Percentiles rank a stretch among this genome's conserved stretches.
These are phyloP conservation scores for Cyanophora paradoxa DNA, from an alignment of 78 protist species.

Conservation along the genomic window DNA sequence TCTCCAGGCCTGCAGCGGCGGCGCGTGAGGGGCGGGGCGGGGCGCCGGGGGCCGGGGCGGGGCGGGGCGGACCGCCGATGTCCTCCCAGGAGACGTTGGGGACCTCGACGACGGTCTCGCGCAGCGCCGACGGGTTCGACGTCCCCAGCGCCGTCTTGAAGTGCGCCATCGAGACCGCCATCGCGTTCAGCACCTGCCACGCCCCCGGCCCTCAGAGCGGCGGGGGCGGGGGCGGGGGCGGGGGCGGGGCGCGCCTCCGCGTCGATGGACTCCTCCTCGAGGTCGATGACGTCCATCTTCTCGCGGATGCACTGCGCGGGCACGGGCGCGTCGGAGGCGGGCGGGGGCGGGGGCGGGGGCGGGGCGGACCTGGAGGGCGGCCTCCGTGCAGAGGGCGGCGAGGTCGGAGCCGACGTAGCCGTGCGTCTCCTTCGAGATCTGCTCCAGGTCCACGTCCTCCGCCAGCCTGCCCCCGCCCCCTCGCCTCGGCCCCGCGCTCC, in stretches of 20 bases:
- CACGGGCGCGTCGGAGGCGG: too few relatives aligned
- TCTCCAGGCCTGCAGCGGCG: too few relatives aligned
- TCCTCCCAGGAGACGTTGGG: slow-evolving; percentile 99
- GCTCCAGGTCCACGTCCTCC: slow-evolving; percentile 97
- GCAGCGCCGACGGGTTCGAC: slow-evolving; percentile 98
- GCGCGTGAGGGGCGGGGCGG: too few relatives aligned
- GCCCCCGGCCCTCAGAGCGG: too few relatives aligned
- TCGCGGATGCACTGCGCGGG: too few relatives aligned
- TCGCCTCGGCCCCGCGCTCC: too few relatives aligned
- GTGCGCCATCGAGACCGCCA: slow-evolving; percentile 94
- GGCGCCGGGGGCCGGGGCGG: too few relatives aligned
- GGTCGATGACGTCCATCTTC: slow-evolving; percentile 98
- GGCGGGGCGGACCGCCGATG: too few relatives aligned
- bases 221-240: too few relatives aligned
- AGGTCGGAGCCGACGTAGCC: slow-evolving; percentile 99
- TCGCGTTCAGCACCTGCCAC: slow-evolving; percentile 85
- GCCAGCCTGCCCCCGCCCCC: too few relatives aligned
- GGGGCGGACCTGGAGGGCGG: slow-evolving; percentile 98
- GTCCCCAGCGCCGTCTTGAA: slow-evolving; percentile 79
- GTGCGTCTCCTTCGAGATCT: slow-evolving; percentile 91
- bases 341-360: too few relatives aligned
- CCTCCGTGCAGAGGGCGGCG: slow-evolving; percentile 97
- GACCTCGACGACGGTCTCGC: slow-evolving; percentile 98
- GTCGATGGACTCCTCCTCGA: slow-evolving; percentile 97
- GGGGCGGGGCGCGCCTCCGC: too few relatives aligned